Conservation (phyloP, 2,329 filamentous ascomycete genomes). For the Lachnellula subtilissima region DNA sequence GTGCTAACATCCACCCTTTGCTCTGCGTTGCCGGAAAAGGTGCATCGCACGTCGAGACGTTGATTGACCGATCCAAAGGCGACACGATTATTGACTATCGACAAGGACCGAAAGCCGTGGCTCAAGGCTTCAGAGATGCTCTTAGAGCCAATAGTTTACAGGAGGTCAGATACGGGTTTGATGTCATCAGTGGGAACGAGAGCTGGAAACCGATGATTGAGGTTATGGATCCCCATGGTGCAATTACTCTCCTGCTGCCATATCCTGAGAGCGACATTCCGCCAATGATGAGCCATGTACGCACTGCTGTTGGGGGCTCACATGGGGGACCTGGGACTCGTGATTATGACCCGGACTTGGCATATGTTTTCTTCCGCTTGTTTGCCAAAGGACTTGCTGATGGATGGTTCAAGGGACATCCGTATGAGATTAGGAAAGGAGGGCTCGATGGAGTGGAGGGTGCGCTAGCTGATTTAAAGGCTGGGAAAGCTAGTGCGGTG, state of each 20-base stretch:
- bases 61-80: constrained; percentile 45
- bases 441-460: constrained; percentile 43
- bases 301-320: too few relatives aligned
- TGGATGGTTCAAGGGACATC: constrained; percentile 45
- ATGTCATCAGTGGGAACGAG: constrained; percentile 3
- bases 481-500: constrained; percentile 54
- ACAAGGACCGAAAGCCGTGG: constrained; percentile 38
- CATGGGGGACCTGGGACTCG: background rate
- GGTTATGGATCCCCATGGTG: too few relatives aligned
- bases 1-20: constrained; percentile 50
- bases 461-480: constrained; percentile 50
- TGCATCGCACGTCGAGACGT: constrained; percentile 39
- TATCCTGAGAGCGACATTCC: too few relatives aligned
- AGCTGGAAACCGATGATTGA: background rate
- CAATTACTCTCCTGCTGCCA: too few relatives aligned
- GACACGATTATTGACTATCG: constrained; percentile 52
- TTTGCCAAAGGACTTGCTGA: constrained; percentile 38
- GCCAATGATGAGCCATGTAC: too few relatives aligned
- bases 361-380: constrained; percentile 10
- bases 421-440: constrained; percentile 43
- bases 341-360: constrained; percentile 3
- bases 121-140: background rate
- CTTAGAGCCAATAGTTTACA: background rate
- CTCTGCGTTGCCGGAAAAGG: constrained; percentile 50
- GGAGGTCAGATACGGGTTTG: constrained; percentile 2